Conservation (phyloP, 306 rosid species). For the Abrus pulchellus region DNA sequence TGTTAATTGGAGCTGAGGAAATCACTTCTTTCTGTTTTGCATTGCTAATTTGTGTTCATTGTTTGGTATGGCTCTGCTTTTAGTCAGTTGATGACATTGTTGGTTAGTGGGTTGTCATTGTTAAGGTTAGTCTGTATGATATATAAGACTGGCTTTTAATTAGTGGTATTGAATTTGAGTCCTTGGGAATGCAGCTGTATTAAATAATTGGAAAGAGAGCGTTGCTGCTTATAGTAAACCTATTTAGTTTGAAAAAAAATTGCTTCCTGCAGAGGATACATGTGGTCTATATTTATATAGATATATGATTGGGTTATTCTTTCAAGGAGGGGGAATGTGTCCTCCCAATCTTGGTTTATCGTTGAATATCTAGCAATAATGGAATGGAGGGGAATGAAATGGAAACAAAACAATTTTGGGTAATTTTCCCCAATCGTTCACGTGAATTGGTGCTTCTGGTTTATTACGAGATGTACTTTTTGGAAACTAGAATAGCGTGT, state of each 20-base stretch:
- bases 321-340: neutral
- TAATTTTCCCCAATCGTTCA: too few species aligned
- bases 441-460: slow-evolving; percentile 12
- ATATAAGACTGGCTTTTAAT: too few species aligned
- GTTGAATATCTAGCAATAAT: neutral
- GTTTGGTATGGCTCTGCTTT: slow-evolving; percentile 37
- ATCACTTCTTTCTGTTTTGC: neutral
- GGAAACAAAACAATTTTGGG: neutral
- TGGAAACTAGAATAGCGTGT: neutral
- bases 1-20: slow-evolving; percentile 16
- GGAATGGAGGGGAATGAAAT: neutral
- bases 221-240: too few species aligned
- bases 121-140: slow-evolving; percentile 25
- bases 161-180: too few species aligned
- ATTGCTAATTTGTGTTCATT: neutral
- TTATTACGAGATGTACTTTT: neutral
- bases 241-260: too few species aligned
- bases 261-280: too few species aligned
- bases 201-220: too few species aligned
- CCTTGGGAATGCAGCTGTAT: too few species aligned
- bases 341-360: neutral
- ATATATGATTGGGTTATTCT: slow-evolving; percentile 4
- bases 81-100: slow-evolving; percentile 26
- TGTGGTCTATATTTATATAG: too few species aligned
- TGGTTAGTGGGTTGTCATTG: slow-evolving; percentile 1